Evolutionary conservation across 2,329 filamentous ascomycete genomes (phyloP), one percentile per base, ranked within the genome.

Genomic region (Pseudogymnoascus sp.): DNA sequence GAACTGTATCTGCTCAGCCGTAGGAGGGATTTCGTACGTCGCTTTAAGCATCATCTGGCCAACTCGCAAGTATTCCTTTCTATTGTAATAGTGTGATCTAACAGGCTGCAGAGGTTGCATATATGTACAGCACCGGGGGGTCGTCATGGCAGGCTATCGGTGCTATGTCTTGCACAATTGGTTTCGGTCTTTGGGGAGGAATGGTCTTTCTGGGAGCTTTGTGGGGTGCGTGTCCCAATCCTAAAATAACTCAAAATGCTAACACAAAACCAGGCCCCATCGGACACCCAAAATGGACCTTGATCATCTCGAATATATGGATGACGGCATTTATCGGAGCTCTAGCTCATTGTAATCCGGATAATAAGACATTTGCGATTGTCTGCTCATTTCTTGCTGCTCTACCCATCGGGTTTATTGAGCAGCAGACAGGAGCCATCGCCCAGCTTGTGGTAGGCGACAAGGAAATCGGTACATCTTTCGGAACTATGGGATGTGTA

Each of bases 41-140:
- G 69, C 72, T 11, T 60, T 72, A 3, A 69, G 68, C 59, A 69
- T 75, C 59, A 68, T 73, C 31, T 75, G 69, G 69, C 73, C 73
- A 5, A 70, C 68, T 1, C 71, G 73, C 63, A 40, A 40, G 37
- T 40, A 14, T 16, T 6, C 14, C 37, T 40, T 40, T 40, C 37
- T 40, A 16, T 40, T n/a, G 37, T 7, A 40, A 40, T 40, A 40
- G 14, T 40, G 37, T 14, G 3, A 7, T 16, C 37, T 40, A 40
- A 40, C n/a, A 40, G 5, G 5, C n/a, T 40, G 5, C 37, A 40
- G n/a, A 40, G n/a, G 46, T 53, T 31, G 46, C 46, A 25, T 25
- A 23, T 23, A 53, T 53, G 21, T 53, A 53, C 23, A 31, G 68
- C 73, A 60, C 64, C 69, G 64, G 67, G 63, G 64, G 67, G 63